Base-by-base conservation (phyloP, 306 rosid species). In the Rosa persica region DNA sequence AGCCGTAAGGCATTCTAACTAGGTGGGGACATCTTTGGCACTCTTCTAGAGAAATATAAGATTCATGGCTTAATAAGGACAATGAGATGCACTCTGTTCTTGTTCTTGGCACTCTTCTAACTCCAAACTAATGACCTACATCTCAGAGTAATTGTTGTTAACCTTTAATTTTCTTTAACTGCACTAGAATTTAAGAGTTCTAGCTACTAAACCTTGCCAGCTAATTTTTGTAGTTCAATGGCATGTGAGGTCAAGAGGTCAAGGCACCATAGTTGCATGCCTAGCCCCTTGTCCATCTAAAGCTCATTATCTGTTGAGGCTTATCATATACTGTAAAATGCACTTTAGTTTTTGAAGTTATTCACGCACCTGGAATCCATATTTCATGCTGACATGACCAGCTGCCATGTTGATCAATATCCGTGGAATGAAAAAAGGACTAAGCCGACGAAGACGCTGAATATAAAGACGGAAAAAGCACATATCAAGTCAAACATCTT, bases 341-440 rank as follows among this genome's bases (percentile, higher is more conserved):
- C 19, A 67, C 77, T 77, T 65, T 34, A 34, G 70, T 42, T 64
- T 65, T 47, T n/a, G 55, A 79, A 80, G 78, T 52, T 46, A 70
- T 42, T 27, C 36, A 67, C 23, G 46, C 81, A 95, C 98, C 96
- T 95, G 98, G 80, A 95, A 91, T 54, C 98, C 97, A 84, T 92
- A 95, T 80, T 88, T 95, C 96, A 95, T 95, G 98, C 98, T 92
- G 83, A 95, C 89, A 52, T 92, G 98, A 71, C 98, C 98, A 46
- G 98, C 89, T 69, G 98, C 98, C 98, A 95, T 92, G 85, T 95
- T 92, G 83, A 95, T 89, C 86, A 92, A 76, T 85, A 95, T 95
- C 78, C 96, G 91, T 5, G 97, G 98, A 74, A 95, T 89, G 76
- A 95, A 95, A 89, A 88, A 95, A 70, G 98, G 98, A 88, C 98